A percentile compares a stretch with the other conserved stretches of the same genome.
These are phyloP conservation scores for Zygoascus hellenicus DNA, from an alignment of 1,139 yeast species.

Conservation along the genomic window DNA sequence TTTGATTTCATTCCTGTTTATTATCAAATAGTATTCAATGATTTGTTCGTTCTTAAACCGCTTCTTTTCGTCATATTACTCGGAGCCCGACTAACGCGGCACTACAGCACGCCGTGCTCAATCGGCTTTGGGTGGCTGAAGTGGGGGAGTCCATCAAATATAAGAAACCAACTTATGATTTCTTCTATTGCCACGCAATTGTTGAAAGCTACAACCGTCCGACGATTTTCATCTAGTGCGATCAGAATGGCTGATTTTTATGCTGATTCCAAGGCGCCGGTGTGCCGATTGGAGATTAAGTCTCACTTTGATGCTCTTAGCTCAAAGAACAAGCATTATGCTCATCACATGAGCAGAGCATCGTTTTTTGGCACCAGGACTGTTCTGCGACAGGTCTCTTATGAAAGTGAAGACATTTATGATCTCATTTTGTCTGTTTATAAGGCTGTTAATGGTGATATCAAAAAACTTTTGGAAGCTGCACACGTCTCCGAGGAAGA, in stretches of 20 bases:
- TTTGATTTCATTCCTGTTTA: no score
- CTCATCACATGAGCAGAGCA: slow-evolving; percentile 78
- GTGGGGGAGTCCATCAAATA: background rate
- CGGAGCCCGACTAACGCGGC: no score
- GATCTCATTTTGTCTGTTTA: slow-evolving; percentile 62
- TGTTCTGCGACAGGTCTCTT: slow-evolving; percentile 75
- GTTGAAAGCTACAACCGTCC: background rate
- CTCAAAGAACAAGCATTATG: slow-evolving; percentile 57
- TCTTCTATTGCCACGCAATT: background rate
- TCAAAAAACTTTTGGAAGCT: slow-evolving; percentile 34
- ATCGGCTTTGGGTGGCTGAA: no score
- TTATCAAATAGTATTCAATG: no score
- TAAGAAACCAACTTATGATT: background rate
- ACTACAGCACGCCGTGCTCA: no score
- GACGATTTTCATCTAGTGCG: background rate
- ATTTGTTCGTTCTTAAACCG: no score
- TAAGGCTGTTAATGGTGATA: slow-evolving; percentile 47
- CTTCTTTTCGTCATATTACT: no score
- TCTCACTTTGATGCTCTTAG: slow-evolving; percentile 46
- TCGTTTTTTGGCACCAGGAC: slow-evolving; percentile 78
- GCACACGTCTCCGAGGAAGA: slow-evolving; percentile 34
- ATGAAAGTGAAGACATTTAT: slow-evolving; percentile 69
- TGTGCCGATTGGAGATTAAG: slow-evolving; percentile 29
- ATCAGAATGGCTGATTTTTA: slow-evolving; percentile 14
- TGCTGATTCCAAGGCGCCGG: slow-evolving; percentile 49